Evolutionary conservation across 2,329 filamentous ascomycete species (phyloP), one percentile per base, ranked within the genome.

Genomic region (Ceratocystis harringtonii): DNA sequence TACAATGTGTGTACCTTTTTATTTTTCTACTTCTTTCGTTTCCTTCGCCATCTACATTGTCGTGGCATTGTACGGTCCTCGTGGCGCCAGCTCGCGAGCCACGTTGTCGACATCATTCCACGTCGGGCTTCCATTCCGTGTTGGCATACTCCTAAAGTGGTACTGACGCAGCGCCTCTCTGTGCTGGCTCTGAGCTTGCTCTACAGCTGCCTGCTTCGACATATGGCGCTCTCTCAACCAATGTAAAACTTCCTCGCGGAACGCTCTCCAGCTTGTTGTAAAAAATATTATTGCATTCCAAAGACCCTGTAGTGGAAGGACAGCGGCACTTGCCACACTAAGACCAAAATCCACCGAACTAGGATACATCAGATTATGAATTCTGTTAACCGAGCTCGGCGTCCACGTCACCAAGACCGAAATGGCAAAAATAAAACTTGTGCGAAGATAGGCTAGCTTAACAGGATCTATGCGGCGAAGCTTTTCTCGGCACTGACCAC

Each of bases 271-370:
- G 69, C 79, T 89, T 1, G 87, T 88, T 4, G 81, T 81, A 67
- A 88, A 82, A 74, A 91, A 92, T 65, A 94, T 89, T 63, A 89
- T 76, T 36, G 84, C 82, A 71, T 92, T 92, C 88, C 89, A 92
- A 41, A 90, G 81, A 0, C 89, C 89, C 73, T 92, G 89, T 1
- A 90, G 77, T 0, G 89, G 88, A 3, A 92, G 78, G 0, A 92
- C 88, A 1, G 89, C 78, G 1, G 86, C 85, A 5, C 86, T 85
- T 1, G 83, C 81, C 62, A 90, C 80, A 71, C 88, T 87, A 62
- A 90, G 81, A 10, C 79, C 81, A 72, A 84, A 92, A 66, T 79
- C 81, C 36, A 79, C 78, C 7, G 75, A 70, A 12, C 78, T 72
- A 0, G 82, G 81, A 62, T 81, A 75, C 6, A 84, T 74, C 68